phyloP scores from a whole-genome alignment of 2,329 filamentous ascomycete genomes.

The Berkeleyomyces basicola region DNA sequence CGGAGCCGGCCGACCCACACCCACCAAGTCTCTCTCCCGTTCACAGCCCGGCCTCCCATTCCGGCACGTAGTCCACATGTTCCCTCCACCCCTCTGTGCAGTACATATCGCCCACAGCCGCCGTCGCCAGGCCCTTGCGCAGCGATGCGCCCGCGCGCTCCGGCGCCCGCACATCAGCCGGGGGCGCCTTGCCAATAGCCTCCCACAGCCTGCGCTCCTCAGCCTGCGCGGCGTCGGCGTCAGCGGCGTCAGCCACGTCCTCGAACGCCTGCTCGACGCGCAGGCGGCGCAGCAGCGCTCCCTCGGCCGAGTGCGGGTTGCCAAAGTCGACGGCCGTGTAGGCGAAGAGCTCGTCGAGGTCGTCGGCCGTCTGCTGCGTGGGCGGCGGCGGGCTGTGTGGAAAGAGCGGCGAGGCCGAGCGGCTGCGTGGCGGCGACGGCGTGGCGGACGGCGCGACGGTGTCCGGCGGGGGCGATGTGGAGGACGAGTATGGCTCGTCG shows the following conservation, averaged over 20 bases:
- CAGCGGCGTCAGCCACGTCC: slow-evolving; percentile 26
- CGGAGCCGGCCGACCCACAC: no score
- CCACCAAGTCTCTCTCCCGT: no score
- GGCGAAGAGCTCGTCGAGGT: slow-evolving; percentile 23
- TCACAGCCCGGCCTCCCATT: slow-evolving; percentile 25
- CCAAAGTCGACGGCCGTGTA: slow-evolving; percentile 27
- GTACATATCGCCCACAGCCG: slow-evolving; percentile 15
- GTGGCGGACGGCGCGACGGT: neutral
- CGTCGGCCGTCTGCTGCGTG: slow-evolving; percentile 13
- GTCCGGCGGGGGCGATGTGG: neutral
- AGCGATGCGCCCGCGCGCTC: neutral
- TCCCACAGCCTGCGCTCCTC: slow-evolving; percentile 32
- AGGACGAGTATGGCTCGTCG: neutral
- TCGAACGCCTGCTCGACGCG: slow-evolving; percentile 27
- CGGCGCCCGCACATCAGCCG: slow-evolving; percentile 22
- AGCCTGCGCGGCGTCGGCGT: slow-evolving; percentile 24
- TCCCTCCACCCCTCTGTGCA: slow-evolving; percentile 25
- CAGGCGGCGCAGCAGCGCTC: slow-evolving; percentile 25
- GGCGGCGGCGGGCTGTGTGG: neutral
- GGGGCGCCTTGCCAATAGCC: slow-evolving; percentile 23
- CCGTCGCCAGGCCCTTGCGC: neutral
- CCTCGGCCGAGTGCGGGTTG: slow-evolving; percentile 22
- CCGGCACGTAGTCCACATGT: slow-evolving; percentile 22
- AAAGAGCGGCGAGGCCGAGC: slow-evolving; percentile 3
- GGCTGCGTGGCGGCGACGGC: neutral